phyloP scores from a whole-genome alignment of 2,329 filamentous ascomycete species.

The Colletotrichum somersetense region DNA sequence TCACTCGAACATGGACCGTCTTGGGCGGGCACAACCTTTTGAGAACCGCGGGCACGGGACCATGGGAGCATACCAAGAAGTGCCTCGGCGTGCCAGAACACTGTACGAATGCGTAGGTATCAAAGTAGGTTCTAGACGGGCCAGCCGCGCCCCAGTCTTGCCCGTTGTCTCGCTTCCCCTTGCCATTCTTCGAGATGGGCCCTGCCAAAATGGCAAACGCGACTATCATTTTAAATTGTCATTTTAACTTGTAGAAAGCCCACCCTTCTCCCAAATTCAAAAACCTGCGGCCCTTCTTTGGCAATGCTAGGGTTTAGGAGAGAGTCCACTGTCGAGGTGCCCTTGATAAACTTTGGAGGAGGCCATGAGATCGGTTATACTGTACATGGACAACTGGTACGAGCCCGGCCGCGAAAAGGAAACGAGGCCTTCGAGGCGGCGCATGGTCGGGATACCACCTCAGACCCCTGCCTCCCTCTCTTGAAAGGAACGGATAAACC shows the following conservation, averaged over 20 bases:
- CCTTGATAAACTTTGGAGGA: neutral
- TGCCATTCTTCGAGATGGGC: conserved; percentile 14
- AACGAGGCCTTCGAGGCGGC: neutral
- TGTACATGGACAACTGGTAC: neutral
- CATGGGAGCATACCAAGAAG: neutral
- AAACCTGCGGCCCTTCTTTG: neutral
- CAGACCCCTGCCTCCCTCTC: neutral
- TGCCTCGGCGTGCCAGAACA: conserved; percentile 13
- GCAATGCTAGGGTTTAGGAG: neutral
- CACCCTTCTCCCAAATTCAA: neutral
- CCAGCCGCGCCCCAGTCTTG: neutral
- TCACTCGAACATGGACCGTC: neutral
- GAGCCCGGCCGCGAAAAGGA: neutral
- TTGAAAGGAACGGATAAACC: neutral
- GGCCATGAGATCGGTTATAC: neutral
- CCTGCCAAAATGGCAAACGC: conserved; percentile 23
- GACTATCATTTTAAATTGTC: conserved; percentile 6
- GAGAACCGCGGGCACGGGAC: neutral
- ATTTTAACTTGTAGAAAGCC: neutral
- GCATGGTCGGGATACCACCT: neutral
- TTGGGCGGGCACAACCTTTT: neutral
- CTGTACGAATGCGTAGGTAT: too few species aligned
- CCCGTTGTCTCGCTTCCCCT: conserved; percentile 21
- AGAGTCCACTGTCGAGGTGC: neutral
- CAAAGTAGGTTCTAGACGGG: conserved; percentile 1